Percentiles rank a stretch among this genome's conserved stretches.
Evolutionary conservation across 2,329 filamentous ascomycete genomes (phyloP).

Genomic region (Phialophora chinensis): DNA sequence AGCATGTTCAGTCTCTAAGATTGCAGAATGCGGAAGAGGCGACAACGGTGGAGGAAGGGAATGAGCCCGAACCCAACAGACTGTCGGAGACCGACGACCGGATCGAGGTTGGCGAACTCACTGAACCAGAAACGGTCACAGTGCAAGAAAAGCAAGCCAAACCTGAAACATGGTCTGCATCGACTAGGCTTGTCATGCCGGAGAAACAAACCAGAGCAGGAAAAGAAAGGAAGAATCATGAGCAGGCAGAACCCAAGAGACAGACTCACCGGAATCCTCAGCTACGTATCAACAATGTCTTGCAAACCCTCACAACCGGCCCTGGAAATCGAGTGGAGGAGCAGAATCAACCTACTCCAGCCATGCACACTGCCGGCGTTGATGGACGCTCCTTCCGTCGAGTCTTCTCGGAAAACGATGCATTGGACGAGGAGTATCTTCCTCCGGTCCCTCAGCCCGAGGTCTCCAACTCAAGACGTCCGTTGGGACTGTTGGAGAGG

Average conservation of each 20-base stretch:
- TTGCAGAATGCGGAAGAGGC: background rate
- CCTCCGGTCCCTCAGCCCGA: background rate
- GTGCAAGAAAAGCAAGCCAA: background rate
- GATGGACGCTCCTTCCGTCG: slow-evolving; percentile 27
- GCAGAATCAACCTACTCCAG: background rate
- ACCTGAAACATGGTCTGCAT: background rate
- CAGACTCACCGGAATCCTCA: background rate
- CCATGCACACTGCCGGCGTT: background rate
- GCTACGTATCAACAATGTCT: background rate
- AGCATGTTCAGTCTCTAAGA: background rate
- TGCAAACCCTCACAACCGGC: background rate
- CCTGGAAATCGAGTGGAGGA: background rate
- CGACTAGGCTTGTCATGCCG: background rate
- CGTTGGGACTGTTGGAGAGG: slow-evolving; percentile 21
- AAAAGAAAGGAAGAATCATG: background rate
- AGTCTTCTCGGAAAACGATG: slow-evolving; percentile 35
- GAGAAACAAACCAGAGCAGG: background rate
- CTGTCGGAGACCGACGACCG: background rate
- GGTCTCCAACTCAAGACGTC: slow-evolving; percentile 11
- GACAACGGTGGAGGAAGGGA: background rate
- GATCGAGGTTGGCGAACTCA: background rate
- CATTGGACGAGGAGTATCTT: slow-evolving; percentile 13
- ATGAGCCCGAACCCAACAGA: background rate
- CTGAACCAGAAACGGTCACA: too few species aligned
- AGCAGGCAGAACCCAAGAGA: background rate